Evolutionary conservation across 106 monocot genomes (phyloP), one percentile per base, ranked within the genome.

Genomic region (Dioscorea dumetorum): DNA sequence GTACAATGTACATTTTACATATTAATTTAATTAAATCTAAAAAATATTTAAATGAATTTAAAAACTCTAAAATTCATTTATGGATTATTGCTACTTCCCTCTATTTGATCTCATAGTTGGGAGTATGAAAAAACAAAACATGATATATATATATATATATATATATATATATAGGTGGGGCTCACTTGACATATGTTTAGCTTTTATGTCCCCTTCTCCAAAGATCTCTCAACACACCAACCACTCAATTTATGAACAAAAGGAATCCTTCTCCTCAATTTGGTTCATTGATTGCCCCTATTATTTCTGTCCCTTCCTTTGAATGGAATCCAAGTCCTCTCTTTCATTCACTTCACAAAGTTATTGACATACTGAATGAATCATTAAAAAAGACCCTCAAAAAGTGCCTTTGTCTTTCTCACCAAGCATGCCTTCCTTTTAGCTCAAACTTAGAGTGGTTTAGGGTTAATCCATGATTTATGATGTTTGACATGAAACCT

Each of bases 271-370:
- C n/a, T 64, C 35, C n/a, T 35, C 6, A 28, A 28, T 28, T 28
- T 28, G 28, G 3, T 28, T 28, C 11, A 41, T 48, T 64, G 63
- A 48, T 64, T 64, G 41, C 41, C 18, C 17, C 15, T 64, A 21
- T 64, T 48, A 48, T 48, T 48, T 15, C 4, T 64, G 63, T 21
- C 34, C 18, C 63, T 64, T 64, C 41, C 63, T 64, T 48, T 19
- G 14, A 62, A 33, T n/a, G 63, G 63, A 64, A 64, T 64, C 63
- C 18, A 48, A 64, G 3, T 41, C 19, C 16, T 19, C 35, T 3
- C 28, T 28, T 28, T 28, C 28, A 28, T 28, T 28, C 28, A 28
- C 28, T 64, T 48, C 1, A 41, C 9, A 41, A 33, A 2, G 33
- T 18, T 35, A 2, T 5, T 59, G 59, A 23, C 11, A 23, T 4